Conservation (phyloP, 306 rosid species). For the Gastrolobium bilobum region DNA sequence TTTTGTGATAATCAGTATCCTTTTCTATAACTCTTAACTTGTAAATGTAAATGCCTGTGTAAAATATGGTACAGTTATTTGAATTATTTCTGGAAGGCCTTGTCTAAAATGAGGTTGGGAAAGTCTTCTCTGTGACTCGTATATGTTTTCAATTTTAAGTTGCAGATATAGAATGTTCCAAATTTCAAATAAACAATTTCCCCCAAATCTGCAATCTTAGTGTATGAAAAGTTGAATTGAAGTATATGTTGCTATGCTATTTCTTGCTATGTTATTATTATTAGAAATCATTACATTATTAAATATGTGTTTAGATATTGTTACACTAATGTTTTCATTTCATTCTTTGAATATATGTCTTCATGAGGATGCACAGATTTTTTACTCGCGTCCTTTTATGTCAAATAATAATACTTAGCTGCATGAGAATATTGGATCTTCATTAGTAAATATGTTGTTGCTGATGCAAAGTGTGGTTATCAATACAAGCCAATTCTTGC, state of each 20-base stretch:
- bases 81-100: constrained; percentile 14
- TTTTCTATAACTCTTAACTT: neutral
- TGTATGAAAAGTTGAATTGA: neutral
- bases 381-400: neutral
- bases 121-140: neutral
- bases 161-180: constrained; percentile 3
- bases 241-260: neutral
- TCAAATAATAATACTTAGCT: neutral
- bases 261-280: neutral
- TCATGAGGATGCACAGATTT: neutral
- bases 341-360: neutral
- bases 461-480: constrained; percentile 15
- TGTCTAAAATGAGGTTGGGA: neutral
- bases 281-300: neutral
- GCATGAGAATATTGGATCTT: constrained; percentile 7
- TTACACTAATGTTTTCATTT: neutral
- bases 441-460: constrained; percentile 15
- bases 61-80: constrained; percentile 5
- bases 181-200: neutral
- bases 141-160: neutral
- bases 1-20: neutral
- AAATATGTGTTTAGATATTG: neutral
- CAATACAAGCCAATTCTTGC: constrained; percentile 29
- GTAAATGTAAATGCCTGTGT: constrained; percentile 6
- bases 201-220: constrained; percentile 3